Conservation (phyloP, 495 filamentous ascomycete genomes). For the Sabuloglossum arenarium region DNA sequence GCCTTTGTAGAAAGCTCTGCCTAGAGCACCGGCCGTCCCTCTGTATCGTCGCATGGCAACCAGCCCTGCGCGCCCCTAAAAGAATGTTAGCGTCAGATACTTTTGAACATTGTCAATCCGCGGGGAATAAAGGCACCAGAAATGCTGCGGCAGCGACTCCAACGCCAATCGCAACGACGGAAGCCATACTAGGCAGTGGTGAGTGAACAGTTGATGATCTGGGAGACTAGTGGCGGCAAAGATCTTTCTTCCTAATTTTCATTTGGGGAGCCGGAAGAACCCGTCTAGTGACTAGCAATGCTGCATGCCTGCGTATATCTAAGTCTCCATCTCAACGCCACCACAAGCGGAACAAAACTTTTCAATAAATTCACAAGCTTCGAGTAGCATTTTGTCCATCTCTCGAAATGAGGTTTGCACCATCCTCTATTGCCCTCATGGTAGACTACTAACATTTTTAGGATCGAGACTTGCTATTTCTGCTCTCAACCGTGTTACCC, state of each 20-base stretch:
- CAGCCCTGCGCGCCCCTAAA: conserved; percentile 72
- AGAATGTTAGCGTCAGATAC: neutral
- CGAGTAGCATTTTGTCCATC: neutral
- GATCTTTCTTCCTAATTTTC: neutral
- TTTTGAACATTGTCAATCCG: neutral
- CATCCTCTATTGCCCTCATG: neutral
- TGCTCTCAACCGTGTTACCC: conserved; percentile 76
- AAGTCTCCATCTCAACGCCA: neutral
- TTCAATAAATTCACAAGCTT: neutral
- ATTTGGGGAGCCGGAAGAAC: too few relatives aligned
- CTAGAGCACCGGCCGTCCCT: conserved; percentile 49
- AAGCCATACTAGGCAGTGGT: conserved; percentile 36
- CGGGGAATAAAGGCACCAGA: conserved; percentile 29
- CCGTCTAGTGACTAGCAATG: neutral
- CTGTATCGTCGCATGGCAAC: conserved; percentile 70
- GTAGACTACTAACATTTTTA: conserved; percentile 11
- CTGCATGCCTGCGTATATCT: neutral
- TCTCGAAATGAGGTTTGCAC: neutral
- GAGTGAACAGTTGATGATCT: neutral
- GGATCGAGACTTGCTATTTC: conserved; percentile 81
- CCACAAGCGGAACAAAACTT: neutral
- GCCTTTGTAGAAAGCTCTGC: conserved; percentile 82
- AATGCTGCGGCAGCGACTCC: conserved; percentile 65
- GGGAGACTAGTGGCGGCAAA: neutral
- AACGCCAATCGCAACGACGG: conserved; percentile 51